A percentile compares a stretch with the other conserved stretches of the same genome.
Conservation (phyloP, 2,329 filamentous ascomycete species). For the Trichoderma polysporum region DNA sequence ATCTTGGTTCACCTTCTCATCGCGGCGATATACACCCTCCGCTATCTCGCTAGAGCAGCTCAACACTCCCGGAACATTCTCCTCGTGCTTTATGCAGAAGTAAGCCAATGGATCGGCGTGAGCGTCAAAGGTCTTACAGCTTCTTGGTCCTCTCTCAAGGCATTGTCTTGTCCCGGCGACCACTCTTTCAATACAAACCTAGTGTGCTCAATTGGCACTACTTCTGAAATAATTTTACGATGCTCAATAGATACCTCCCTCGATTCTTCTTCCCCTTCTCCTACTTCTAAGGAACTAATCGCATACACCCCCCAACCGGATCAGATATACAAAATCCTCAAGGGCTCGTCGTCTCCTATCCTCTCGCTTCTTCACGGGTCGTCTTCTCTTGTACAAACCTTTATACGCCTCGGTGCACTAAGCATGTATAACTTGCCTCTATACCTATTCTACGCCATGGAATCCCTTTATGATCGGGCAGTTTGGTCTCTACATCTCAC, state of each 20-base stretch:
- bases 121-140: neutral
- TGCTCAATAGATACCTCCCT: no score
- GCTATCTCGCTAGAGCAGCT: neutral
- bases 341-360: no score
- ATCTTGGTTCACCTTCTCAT: neutral
- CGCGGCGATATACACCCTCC: neutral
- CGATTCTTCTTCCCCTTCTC: no score
- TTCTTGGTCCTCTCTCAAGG: no score
- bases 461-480: neutral
- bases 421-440: neutral
- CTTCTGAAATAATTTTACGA: no score
- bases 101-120: neutral
- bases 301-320: no score
- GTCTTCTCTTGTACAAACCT: neutral
- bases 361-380: neutral
- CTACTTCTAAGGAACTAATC: no score
- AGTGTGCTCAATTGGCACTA: no score
- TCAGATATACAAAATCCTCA: no score
- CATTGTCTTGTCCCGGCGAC: no score
- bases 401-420: neutral
- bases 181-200: no score
- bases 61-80: neutral
- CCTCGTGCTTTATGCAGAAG: neutral
- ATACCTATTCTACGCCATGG: neutral
- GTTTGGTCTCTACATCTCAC: neutral